phyloP scores from a whole-genome alignment of 805 yeast species.

The Torulaspora gathmanii region DNA sequence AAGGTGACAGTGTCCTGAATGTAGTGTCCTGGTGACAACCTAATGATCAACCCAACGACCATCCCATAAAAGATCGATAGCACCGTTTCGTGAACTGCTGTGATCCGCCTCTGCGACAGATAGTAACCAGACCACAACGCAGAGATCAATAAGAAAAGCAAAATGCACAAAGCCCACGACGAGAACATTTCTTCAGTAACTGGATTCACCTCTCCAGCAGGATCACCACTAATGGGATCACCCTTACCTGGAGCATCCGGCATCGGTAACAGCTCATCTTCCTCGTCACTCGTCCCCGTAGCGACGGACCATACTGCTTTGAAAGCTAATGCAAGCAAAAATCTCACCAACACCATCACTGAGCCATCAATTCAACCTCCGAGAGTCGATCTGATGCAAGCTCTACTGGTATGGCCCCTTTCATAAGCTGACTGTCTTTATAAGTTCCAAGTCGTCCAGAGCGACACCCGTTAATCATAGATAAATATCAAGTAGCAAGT shows the following conservation, averaged over 20 bases:
- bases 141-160: conserved; percentile 70
- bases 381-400: background rate
- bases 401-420: background rate
- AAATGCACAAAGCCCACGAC: conserved; percentile 93
- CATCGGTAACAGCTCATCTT: conserved; percentile 39
- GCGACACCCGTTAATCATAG: background rate
- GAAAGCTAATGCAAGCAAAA: conserved; percentile 14
- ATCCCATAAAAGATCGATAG: conserved; percentile 93
- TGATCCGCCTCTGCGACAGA: conserved; percentile 83
- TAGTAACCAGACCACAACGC: conserved; percentile 96
- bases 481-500: background rate
- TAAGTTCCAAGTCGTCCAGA: background rate
- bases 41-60: conserved; percentile 87
- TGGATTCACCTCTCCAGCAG: conserved; percentile 67
- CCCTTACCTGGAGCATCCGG: conserved; percentile 27
- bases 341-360: conserved; percentile 11
- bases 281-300: conserved; percentile 20
- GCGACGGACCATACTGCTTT: conserved; percentile 16
- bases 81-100: conserved; percentile 97
- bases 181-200: conserved; percentile 92
- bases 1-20: conserved; percentile 96
- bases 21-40: conserved; percentile 92
- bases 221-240: conserved; percentile 47
- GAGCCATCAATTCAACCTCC: background rate
- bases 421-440: background rate